Evolutionary conservation across 2,329 filamentous ascomycete species (phyloP), one percentile per base, ranked within the genome.

Genomic region (Penicillium frequentans): DNA sequence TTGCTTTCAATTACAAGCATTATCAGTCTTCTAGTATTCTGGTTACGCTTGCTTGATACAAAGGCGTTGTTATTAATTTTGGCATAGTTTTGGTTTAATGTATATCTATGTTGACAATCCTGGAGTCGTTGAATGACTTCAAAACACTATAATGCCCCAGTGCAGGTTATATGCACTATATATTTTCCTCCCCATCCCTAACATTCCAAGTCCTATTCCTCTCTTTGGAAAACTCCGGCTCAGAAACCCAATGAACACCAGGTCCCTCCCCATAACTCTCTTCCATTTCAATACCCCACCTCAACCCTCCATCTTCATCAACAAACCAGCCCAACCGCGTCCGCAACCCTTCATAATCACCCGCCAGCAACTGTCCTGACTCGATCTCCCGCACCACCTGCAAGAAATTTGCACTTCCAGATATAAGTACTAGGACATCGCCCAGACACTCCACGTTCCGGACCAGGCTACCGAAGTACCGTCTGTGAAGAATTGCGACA

Each of bases 241-340:
- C 46, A 39, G 59, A 51, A 19, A 62, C 51, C 61, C 61, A 63
- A 19, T 63, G 47, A 11, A 63, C 55, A 26, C 49, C 42, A 10
- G 59, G 55, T 5, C 59, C 59, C 23, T 58, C 55, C 7, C 52
- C 39, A 51, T 55, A 61, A 44, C 58, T 57, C 21, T 61, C 53
- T 45, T 53, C 60, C 62, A 64, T 60, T 42, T 64, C 62, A 29
- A 62, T 54, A 1, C 62, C 62, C 62, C 62, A 64, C 14, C 62
- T 47, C 24, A 64, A 35, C 7, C 27, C 44, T 10, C 62, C 60
- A 46, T 57, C 62, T 26, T 57, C 54, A 46, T 62, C 60, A 14
- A 64, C 42, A 31, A 64, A 64, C 62, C 62, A 64, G 3, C 62
- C 62, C 29, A 64, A 35, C 19, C 56, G 49, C 9, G 62, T 62